phyloP scores from a whole-genome alignment of 2,329 filamentous ascomycete genomes.

The Botrytis cinerea region DNA sequence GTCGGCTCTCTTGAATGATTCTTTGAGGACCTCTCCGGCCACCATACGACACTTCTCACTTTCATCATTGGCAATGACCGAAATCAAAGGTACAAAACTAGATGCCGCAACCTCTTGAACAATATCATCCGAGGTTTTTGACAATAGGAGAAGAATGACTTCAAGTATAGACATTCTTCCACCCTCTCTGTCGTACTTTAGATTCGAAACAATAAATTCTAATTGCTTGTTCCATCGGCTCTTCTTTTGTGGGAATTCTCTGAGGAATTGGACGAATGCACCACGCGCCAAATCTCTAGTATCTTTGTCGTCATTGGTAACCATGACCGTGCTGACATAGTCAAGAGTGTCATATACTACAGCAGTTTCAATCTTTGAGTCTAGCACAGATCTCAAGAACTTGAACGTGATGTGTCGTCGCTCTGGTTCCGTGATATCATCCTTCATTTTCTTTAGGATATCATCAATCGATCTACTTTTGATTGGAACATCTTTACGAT shows the following conservation, averaged over 20 bases:
- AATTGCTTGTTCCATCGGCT: conserved; percentile 87
- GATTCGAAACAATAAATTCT: conserved; percentile 83
- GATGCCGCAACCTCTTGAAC: conserved; percentile 78
- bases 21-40: conserved; percentile 76
- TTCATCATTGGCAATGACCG: conserved; percentile 86
- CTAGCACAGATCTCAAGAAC: conserved; percentile 85
- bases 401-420: conserved; percentile 93
- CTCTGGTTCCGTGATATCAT: conserved; percentile 89
- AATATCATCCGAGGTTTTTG: conserved; percentile 79
- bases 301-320: conserved; percentile 88
- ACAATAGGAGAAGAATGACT: conserved; percentile 80
- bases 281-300: conserved; percentile 86
- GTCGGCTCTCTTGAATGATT: conserved; percentile 77
- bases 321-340: conserved; percentile 87
- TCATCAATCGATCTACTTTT: conserved; percentile 82
- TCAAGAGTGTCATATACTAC: conserved; percentile 91
- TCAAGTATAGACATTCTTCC: conserved; percentile 93
- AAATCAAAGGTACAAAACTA: conserved; percentile 83
- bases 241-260: conserved; percentile 92
- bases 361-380: conserved; percentile 80
- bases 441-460: conserved; percentile 76
- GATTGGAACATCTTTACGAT: conserved; percentile 72
- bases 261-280: conserved; percentile 89
- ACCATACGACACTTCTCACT: conserved; percentile 81
- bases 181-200: conserved; percentile 86